These are phyloP conservation scores for Ascochyta rabiei DNA, from an alignment of 2,329 filamentous ascomycete species.

Conservation along the genomic window DNA sequence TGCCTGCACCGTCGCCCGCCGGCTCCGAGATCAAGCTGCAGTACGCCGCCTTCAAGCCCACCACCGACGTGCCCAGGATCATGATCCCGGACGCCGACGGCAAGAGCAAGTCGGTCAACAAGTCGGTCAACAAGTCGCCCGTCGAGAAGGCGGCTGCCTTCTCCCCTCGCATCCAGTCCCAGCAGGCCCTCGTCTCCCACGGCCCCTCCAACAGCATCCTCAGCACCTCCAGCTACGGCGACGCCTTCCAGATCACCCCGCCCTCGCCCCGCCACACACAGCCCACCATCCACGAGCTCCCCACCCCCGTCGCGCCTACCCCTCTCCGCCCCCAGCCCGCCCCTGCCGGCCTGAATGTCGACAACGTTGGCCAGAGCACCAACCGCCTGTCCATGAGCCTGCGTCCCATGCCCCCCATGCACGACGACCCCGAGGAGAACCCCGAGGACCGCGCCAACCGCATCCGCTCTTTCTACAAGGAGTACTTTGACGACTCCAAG, in stretches of 20 bases:
- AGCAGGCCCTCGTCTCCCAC: slow-evolving; percentile 44
- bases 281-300: slow-evolving; percentile 19
- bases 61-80: slow-evolving; percentile 33
- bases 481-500: slow-evolving; percentile 92
- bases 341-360: slow-evolving; percentile 36
- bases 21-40: slow-evolving; percentile 31
- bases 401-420: slow-evolving; percentile 77
- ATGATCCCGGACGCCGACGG: slow-evolving; percentile 27
- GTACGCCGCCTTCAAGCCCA: slow-evolving; percentile 47
- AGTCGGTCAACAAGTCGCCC: slow-evolving; percentile 34
- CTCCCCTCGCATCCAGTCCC: slow-evolving; percentile 43
- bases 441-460: slow-evolving; percentile 94
- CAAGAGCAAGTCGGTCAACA: slow-evolving; percentile 31
- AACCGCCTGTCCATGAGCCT: slow-evolving; percentile 66
- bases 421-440: slow-evolving; percentile 81
- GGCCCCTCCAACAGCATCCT: slow-evolving; percentile 49
- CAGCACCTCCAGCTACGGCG: slow-evolving; percentile 61
- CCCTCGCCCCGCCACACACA: slow-evolving; percentile 45
- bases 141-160: slow-evolving; percentile 27
- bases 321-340: slow-evolving; percentile 33
- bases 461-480: slow-evolving; percentile 98
- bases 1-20: slow-evolving; percentile 21
- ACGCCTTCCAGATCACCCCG: slow-evolving; percentile 58
- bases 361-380: slow-evolving; percentile 45
- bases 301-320: slow-evolving; percentile 36